Conservation (phyloP, 1,139 yeast species). For the Cylindricascospora bacillispora region DNA sequence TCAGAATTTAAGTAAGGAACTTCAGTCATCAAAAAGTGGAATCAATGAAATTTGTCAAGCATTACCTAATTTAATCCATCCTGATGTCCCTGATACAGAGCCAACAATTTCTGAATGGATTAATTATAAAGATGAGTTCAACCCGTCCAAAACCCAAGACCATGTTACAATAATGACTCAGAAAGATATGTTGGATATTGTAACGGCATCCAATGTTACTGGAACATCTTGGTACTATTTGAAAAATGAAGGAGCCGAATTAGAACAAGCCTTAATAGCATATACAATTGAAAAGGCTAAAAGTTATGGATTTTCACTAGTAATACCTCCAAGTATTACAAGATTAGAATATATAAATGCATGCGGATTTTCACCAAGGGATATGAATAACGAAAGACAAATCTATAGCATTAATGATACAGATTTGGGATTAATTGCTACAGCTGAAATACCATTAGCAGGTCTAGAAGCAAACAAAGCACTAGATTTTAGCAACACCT, state of each 20-base stretch:
- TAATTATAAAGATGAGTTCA: slow-evolving; percentile 28
- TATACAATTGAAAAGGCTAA: slow-evolving; percentile 62
- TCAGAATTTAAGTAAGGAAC: slow-evolving; percentile 6
- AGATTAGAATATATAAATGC: slow-evolving; percentile 67
- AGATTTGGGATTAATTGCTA: slow-evolving; percentile 63
- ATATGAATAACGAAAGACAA: slow-evolving; percentile 76
- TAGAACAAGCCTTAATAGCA: slow-evolving; percentile 83
- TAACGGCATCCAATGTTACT: slow-evolving; percentile 57
- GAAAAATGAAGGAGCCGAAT: slow-evolving; percentile 71
- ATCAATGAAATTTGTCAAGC: slow-evolving; percentile 31
- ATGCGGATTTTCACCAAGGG: slow-evolving; percentile 94
- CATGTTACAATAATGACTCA: slow-evolving; percentile 44
- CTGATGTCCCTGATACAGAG: slow-evolving; percentile 32
- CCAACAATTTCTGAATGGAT: slow-evolving; percentile 41
- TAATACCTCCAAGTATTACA: slow-evolving; percentile 79
- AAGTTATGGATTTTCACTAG: slow-evolving; percentile 51
- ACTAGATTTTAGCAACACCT: slow-evolving; percentile 23
- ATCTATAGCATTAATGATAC: slow-evolving; percentile 44
- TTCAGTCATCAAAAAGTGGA: slow-evolving; percentile 29
- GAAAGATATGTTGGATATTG: slow-evolving; percentile 46
- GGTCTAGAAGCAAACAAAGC: slow-evolving; percentile 43
- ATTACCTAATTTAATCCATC: slow-evolving; percentile 58
- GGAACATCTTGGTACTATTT: slow-evolving; percentile 89
- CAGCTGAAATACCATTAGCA: slow-evolving; percentile 93
- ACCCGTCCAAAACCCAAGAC: slow-evolving; percentile 30